These are phyloP conservation scores for Artomyces pyxidatus DNA, from an alignment of 768 basidiomycete genomes.

Conservation along the genomic window DNA sequence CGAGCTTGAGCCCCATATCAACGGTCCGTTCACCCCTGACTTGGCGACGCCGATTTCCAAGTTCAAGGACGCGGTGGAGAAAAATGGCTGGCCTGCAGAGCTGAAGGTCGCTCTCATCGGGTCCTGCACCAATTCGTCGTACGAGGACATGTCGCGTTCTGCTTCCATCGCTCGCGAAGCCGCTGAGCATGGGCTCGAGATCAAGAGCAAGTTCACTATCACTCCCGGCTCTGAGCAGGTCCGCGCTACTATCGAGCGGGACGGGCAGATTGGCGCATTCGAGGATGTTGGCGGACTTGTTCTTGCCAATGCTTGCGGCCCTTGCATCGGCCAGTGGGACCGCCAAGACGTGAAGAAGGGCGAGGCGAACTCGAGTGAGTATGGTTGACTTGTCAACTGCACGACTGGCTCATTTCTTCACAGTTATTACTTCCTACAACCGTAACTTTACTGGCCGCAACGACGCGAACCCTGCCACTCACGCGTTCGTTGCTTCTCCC, in stretches of 20 bases:
- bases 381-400: background rate
- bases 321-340: slow-evolving; percentile 99
- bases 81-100: slow-evolving; percentile 95
- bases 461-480: slow-evolving; percentile 98
- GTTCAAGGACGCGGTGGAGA: slow-evolving; percentile 85
- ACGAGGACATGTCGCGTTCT: slow-evolving; percentile 99
- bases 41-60: slow-evolving; percentile 97
- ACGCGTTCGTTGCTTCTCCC: slow-evolving; percentile 91
- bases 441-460: slow-evolving; percentile 99
- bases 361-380: slow-evolving; percentile 91
- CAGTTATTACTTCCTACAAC: slow-evolving; percentile 99
- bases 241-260: slow-evolving; percentile 94
- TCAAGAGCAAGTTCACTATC: slow-evolving; percentile 94
- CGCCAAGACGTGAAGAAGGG: slow-evolving; percentile 95
- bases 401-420: background rate
- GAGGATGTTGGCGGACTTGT: slow-evolving; percentile 87
- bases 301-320: slow-evolving; percentile 97
- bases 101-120: slow-evolving; percentile 97
- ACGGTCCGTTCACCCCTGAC: slow-evolving; percentile 99
- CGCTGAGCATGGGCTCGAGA: slow-evolving; percentile 71
- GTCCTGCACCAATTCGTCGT: slow-evolving; percentile 99
- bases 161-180: slow-evolving; percentile 92
- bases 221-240: slow-evolving; percentile 98
- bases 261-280: slow-evolving; percentile 85
- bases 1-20: slow-evolving; percentile 97